These are phyloP conservation scores for Alternaria consortialis DNA, from an alignment of 2,329 filamentous ascomycete species.

Conservation along the genomic window DNA sequence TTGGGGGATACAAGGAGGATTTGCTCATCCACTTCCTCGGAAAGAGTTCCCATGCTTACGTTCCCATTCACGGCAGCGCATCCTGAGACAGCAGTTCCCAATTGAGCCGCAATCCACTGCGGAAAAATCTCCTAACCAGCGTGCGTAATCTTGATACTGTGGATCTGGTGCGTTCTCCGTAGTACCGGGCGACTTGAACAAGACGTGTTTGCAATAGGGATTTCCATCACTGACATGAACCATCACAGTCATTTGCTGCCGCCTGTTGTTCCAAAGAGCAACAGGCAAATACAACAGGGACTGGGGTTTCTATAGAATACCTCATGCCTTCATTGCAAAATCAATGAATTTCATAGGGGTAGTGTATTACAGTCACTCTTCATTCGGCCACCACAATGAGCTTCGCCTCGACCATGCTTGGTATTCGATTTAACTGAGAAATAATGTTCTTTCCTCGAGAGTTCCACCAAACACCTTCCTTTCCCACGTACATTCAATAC, in stretches of 20 bases:
- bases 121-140: background rate
- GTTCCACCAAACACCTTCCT: background rate
- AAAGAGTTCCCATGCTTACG: background rate
- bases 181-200: too few relatives aligned
- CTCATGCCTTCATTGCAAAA: background rate
- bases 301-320: background rate
- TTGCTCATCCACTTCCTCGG: background rate
- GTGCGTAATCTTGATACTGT: background rate
- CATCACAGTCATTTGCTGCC: background rate
- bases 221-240: background rate
- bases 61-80: background rate
- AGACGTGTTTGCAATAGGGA: background rate
- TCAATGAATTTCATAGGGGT: background rate
- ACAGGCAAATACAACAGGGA: background rate
- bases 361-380: background rate
- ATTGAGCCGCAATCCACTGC: background rate
- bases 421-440: background rate
- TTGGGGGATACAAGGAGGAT: too few relatives aligned
- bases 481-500: background rate
- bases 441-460: background rate
- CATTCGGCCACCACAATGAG: background rate
- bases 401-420: background rate
- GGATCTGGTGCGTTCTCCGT: background rate
- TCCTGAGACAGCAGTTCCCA: background rate
- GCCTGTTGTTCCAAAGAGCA: background rate